Percentiles rank a stretch among this genome's conserved stretches.
phyloP scores from a whole-genome alignment of 2,329 filamentous ascomycete species.

The Trichophyton schoenleinii region DNA sequence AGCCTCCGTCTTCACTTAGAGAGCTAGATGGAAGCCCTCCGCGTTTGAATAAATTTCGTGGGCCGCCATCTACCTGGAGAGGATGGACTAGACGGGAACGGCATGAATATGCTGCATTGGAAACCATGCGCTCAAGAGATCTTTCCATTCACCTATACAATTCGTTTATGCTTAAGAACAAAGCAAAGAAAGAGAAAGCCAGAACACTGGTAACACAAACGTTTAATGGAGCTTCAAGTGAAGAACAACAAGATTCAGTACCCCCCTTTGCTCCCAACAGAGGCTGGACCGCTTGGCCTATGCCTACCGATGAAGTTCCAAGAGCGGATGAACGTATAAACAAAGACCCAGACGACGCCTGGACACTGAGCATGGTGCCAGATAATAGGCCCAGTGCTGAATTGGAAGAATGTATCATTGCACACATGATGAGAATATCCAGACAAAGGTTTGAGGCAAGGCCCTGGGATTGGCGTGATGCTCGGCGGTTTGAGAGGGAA shows the following conservation, averaged over 20 bases:
- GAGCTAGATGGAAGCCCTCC: background rate
- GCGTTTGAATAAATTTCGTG: constrained; percentile 54
- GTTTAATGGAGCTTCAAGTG: constrained; percentile 4
- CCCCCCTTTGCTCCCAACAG: constrained; percentile 37
- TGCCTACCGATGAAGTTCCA: constrained; percentile 51
- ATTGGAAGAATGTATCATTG: constrained; percentile 59
- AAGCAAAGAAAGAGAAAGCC: constrained; percentile 17
- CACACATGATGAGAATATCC: constrained; percentile 52
- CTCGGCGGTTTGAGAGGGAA: constrained; percentile 5
- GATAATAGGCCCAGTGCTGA: constrained; percentile 43
- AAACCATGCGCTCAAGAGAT: constrained; percentile 52
- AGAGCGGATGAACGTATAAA: constrained; percentile 40
- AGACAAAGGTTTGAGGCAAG: constrained; percentile 49
- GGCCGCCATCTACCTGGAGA: constrained; percentile 56
- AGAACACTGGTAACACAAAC: background rate
- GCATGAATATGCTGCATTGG: constrained; percentile 50
- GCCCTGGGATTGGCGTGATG: constrained; percentile 20
- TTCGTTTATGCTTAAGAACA: constrained; percentile 53
- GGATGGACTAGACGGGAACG: constrained; percentile 86
- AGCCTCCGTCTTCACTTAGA: constrained; percentile 5
- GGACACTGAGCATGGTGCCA: constrained; percentile 39
- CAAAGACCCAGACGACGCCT: constrained; percentile 39
- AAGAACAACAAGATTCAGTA: constrained; percentile 6
- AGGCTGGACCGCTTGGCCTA: constrained; percentile 76
- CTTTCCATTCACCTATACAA: constrained; percentile 69